phyloP scores from a whole-genome alignment of 257 asterid genomes.

The Ilex asprella region DNA sequence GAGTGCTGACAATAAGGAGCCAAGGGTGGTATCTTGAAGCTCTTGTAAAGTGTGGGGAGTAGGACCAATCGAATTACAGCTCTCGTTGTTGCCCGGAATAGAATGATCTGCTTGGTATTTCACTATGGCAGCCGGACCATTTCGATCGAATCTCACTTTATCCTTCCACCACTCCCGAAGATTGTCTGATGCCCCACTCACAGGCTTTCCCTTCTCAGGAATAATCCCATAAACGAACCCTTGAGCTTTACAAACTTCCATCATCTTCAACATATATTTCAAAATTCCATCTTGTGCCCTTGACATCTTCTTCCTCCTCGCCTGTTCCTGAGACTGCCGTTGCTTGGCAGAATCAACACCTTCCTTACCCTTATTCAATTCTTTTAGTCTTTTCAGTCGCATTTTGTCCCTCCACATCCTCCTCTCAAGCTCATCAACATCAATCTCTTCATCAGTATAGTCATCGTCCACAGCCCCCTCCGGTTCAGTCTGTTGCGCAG shows the following conservation, averaged over 20 bases:
- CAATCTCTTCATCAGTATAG: conserved; percentile 69
- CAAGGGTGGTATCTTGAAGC: conserved; percentile 85
- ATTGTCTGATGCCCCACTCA: conserved; percentile 82
- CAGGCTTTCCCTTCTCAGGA: conserved; percentile 94
- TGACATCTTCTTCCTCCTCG: conserved; percentile 90
- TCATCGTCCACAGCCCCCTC: conserved; percentile 62
- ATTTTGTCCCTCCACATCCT: conserved; percentile 87
- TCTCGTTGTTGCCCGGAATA: conserved; percentile 41
- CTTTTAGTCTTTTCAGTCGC: conserved; percentile 59
- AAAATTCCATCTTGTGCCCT: conserved; percentile 92
- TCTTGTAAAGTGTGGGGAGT: conserved; percentile 80
- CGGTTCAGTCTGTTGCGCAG: conserved; percentile 27
- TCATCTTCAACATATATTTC: conserved; percentile 88
- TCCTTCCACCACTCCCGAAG: conserved; percentile 97
- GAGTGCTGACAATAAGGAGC: conserved; percentile 71
- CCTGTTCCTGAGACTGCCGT: conserved; percentile 90
- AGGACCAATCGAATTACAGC: conserved; percentile 36
- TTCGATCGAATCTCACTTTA: conserved; percentile 72
- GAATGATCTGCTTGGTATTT: conserved; percentile 54
- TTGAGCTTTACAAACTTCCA: conserved; percentile 93
- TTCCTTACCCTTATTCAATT: conserved; percentile 56
- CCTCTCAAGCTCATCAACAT: conserved; percentile 77
- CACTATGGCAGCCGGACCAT: conserved; percentile 75
- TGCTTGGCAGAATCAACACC: conserved; percentile 47
- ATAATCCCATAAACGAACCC: conserved; percentile 91